These are phyloP conservation scores for Stephanodiscus triporus DNA, from an alignment of 108 stramenopile species.

Conservation along the genomic window DNA sequence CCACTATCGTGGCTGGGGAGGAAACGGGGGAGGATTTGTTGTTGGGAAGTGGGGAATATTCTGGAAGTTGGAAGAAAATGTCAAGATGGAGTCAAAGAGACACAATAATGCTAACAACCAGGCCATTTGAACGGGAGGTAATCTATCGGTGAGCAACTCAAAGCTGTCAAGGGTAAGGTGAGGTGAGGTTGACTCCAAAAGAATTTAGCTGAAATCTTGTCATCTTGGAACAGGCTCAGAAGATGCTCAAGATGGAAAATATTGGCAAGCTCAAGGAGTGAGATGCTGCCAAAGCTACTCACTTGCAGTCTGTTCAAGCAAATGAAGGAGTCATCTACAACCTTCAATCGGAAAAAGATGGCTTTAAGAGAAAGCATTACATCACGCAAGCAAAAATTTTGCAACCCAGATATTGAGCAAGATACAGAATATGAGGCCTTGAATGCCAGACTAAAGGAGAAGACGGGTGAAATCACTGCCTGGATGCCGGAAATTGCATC, in stretches of 20 bases:
- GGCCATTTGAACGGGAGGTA: too few species aligned
- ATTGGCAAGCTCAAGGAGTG: conserved; percentile 49
- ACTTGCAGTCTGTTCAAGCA: conserved; percentile 46
- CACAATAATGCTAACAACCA: too few species aligned
- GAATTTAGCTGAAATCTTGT: conserved; percentile 40
- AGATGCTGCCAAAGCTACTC: conserved; percentile 43
- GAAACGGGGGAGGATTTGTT: too few species aligned
- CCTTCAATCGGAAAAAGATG: conserved; percentile 44
- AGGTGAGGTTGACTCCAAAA: too few species aligned
- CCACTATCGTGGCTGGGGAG: too few species aligned
- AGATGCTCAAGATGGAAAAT: conserved; percentile 21
- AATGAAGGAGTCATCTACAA: conserved; percentile 32
- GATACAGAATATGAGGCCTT: conserved; percentile 79
- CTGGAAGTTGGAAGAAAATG: too few species aligned
- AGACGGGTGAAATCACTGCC: conserved; percentile 32
- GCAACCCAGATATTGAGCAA: conserved; percentile 78
- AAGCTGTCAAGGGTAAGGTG: too few species aligned
- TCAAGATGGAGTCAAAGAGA: too few species aligned
- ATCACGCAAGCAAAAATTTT: conserved; percentile 83
- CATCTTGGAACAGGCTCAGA: conserved; percentile 33
- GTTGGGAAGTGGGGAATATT: too few species aligned
- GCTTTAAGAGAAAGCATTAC: conserved; percentile 47
- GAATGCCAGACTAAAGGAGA: conserved; percentile 36
- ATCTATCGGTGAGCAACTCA: too few species aligned
- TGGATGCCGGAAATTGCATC: conserved; percentile 41